Conservation (phyloP, 805 yeast genomes). For the Pichia pseudocactophila region DNA sequence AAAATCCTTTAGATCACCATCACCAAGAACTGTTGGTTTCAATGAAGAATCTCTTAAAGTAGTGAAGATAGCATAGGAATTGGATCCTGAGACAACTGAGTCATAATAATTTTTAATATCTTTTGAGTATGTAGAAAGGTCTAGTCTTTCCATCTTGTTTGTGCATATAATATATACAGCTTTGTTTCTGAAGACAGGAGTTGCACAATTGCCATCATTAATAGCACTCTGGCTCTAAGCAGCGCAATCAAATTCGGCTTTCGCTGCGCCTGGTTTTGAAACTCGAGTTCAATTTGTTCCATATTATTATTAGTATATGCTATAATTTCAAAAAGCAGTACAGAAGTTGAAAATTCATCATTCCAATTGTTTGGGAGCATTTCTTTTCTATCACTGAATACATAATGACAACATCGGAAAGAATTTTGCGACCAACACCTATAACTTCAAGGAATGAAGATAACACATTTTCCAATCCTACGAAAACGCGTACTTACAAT, state of each 20-base stretch:
- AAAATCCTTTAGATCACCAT: slow-evolving; percentile 67
- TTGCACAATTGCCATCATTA: slow-evolving; percentile 14
- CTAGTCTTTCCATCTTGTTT: slow-evolving; percentile 44
- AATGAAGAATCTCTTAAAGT: slow-evolving; percentile 51
- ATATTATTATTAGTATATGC: too few species aligned
- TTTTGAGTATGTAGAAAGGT: slow-evolving; percentile 60
- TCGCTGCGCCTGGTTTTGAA: too few species aligned
- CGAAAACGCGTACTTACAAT: slow-evolving; percentile 33
- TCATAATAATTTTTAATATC: slow-evolving; percentile 70
- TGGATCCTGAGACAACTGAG: slow-evolving; percentile 69
- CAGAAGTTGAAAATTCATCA: too few species aligned
- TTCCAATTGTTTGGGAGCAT: too few species aligned
- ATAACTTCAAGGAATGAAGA: slow-evolving; percentile 14
- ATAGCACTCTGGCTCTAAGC: slow-evolving; percentile 7
- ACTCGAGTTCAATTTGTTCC: too few species aligned
- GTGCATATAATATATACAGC: too few species aligned
- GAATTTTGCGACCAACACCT: neutral
- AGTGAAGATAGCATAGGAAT: slow-evolving; percentile 73
- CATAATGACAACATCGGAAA: slow-evolving; percentile 1
- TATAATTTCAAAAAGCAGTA: too few species aligned
- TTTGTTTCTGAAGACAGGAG: too few species aligned
- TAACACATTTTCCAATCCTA: slow-evolving; percentile 13
- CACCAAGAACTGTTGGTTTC: slow-evolving; percentile 42
- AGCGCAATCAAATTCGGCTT: too few species aligned
- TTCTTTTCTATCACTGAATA: too few species aligned